Percentiles rank a stretch among this genome's conserved stretches.
phyloP scores from a whole-genome alignment of 345 rosid species.

The Gossypium ekmanianum region DNA sequence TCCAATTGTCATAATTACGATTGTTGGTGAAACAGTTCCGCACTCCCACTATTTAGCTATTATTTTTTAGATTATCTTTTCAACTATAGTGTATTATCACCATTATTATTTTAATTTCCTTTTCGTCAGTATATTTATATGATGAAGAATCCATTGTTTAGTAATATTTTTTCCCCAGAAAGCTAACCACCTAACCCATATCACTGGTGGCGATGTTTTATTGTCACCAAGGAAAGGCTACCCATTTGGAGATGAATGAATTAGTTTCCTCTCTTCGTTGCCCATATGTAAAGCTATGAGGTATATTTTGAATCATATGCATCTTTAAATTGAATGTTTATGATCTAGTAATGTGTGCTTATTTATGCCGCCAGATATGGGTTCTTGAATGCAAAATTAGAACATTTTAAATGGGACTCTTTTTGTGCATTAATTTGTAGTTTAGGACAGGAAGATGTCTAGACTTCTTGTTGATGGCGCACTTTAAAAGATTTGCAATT shows the following conservation, averaged over 20 bases:
- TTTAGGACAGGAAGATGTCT: background rate
- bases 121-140: background rate
- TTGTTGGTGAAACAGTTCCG: background rate
- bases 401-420: background rate
- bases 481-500: background rate
- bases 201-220: background rate
- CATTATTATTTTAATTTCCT: background rate
- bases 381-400: background rate
- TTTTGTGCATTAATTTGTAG: background rate
- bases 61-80: background rate
- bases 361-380: background rate
- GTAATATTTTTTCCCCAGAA: background rate
- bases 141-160: background rate
- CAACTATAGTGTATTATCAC: background rate
- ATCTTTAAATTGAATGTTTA: background rate
- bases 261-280: constrained; percentile 3
- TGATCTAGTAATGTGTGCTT: background rate
- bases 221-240: constrained; percentile 8
- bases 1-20: background rate
- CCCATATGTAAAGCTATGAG: background rate
- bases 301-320: background rate
- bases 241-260: background rate
- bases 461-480: background rate
- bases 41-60: background rate
- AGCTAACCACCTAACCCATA: background rate